Base-by-base conservation (phyloP, 164 flowering plant species). In the Aristolochia californica region DNA sequence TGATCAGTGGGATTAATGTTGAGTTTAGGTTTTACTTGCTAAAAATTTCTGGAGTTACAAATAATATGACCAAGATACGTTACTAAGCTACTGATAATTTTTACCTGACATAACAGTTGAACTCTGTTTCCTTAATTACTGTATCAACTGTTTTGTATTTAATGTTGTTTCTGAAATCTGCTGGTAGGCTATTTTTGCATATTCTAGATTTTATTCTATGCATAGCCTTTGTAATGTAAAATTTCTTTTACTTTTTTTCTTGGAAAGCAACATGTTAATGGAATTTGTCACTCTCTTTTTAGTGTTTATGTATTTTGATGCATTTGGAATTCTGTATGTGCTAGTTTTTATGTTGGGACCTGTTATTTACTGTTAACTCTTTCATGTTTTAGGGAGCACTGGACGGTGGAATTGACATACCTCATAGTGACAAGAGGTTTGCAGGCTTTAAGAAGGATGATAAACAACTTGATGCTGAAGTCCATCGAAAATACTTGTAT, bases 391-490 rank as follows among this genome's bases (percentile, higher is more conserved):
- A 87, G 96, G 96, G 96, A 40, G 91, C 91, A 21, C 70, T 88
- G 67, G 91, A 88, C 76, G 96, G 91, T 62, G 96, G 96, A 0
- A 59, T 88, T 58, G 96, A 88, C 55, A 80, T 88, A 62, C 96
- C 91, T 14, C 96, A 88, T 75, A 82, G 91, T 62, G 91, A 88
- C 17, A 88, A 85, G 75, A 75, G 96, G 65, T 82, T 83, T 74
- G 91, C 89, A 72, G 91, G 91, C 2, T 84, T 68, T 59, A 25
- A 59, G 0, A 83, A 81, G 75, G 89, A 82, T 0, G 64, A 68
- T 13, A 80, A 83, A 72, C 82, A 79, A 65, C 85, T 88, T 66
- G 86, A 88, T 75, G 79, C 84, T 48, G 91, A 88, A 30, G 79
- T 82, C 47, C 96, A 88, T 66, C 78, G 88, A 61, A 85, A 85